These are phyloP conservation scores for Cucumis sativus DNA, from an alignment of 306 rosid species.

Conservation along the genomic window DNA sequence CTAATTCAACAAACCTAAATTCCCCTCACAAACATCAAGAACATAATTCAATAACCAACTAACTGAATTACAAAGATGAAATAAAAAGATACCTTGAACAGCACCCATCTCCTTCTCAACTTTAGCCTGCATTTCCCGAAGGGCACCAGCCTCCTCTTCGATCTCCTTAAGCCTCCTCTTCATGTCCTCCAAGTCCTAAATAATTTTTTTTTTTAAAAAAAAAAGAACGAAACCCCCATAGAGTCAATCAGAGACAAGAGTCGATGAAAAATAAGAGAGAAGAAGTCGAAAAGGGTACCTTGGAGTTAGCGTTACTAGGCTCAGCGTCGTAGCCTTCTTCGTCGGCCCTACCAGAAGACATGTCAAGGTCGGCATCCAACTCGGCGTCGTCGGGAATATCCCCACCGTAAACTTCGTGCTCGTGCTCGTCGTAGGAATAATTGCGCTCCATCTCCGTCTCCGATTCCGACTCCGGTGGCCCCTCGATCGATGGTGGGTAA, in stretches of 20 bases:
- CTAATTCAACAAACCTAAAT: background rate
- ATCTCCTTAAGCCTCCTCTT: slow-evolving; percentile 95
- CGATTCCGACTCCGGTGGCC: background rate
- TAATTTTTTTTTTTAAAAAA: background rate
- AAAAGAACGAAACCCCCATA: background rate
- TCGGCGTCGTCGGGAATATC: slow-evolving; percentile 63
- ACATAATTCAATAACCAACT: background rate
- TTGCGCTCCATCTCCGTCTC: slow-evolving; percentile 24
- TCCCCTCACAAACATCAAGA: background rate
- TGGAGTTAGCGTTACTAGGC: slow-evolving; percentile 31
- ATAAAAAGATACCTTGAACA: slow-evolving; percentile 51
- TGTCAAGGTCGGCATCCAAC: slow-evolving; percentile 40
- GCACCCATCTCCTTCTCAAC: slow-evolving; percentile 99
- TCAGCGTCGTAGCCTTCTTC: slow-evolving; percentile 24
- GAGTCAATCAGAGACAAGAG: background rate
- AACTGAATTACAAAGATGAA: background rate
- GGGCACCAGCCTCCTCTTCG: slow-evolving; percentile 94
- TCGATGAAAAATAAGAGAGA: background rate
- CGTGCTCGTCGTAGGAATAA: slow-evolving; percentile 22
- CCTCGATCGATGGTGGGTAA: background rate
- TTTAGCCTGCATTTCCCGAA: slow-evolving; percentile 98
- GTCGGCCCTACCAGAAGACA: slow-evolving; percentile 29
- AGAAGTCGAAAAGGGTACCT: slow-evolving; percentile 22
- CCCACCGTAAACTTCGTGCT: slow-evolving; percentile 65
- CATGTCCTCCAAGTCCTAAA: slow-evolving; percentile 96